Percentiles rank a stretch among this genome's conserved stretches.
Conservation (phyloP, 768 basidiomycete species). For the Lepiota brunneoincarnata region DNA sequence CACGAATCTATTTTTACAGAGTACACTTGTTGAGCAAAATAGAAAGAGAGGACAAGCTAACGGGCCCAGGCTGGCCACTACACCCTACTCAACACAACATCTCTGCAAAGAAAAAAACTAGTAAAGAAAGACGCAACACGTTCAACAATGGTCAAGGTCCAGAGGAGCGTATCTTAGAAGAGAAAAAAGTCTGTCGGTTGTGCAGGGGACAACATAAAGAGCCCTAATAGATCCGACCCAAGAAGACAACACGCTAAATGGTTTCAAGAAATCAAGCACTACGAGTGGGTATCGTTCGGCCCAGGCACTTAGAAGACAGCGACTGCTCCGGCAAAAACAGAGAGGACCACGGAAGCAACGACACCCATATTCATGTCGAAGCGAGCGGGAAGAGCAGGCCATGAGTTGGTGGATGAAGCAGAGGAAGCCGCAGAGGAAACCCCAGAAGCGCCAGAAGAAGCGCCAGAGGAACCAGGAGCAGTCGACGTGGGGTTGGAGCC, state of each 20-base stretch:
- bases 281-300: neutral
- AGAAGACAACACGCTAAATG: neutral
- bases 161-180: neutral
- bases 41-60: conserved; percentile 1
- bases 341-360: conserved; percentile 18
- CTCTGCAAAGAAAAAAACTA: neutral
- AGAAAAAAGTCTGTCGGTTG: neutral
- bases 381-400: conserved; percentile 31
- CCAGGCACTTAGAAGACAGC: conserved; percentile 36
- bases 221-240: neutral
- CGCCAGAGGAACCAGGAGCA: conserved; percentile 8
- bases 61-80: conserved; percentile 5
- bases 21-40: neutral
- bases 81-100: neutral
- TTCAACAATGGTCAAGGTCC: neutral
- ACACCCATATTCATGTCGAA: conserved; percentile 17
- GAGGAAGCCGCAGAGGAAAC: conserved; percentile 15
- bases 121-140: neutral
- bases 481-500: conserved; percentile 16
- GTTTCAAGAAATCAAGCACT: conserved; percentile 1
- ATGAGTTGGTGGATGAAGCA: conserved; percentile 22
- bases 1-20: conserved; percentile 8
- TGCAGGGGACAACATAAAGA: neutral
- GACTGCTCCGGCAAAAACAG: conserved; percentile 47
- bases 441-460: conserved; percentile 11